A percentile compares a stretch with the other conserved stretches of the same genome.
These are phyloP conservation scores for Dalechampia spathulata DNA, from an alignment of 441 rosid genomes.

Conservation along the genomic window DNA sequence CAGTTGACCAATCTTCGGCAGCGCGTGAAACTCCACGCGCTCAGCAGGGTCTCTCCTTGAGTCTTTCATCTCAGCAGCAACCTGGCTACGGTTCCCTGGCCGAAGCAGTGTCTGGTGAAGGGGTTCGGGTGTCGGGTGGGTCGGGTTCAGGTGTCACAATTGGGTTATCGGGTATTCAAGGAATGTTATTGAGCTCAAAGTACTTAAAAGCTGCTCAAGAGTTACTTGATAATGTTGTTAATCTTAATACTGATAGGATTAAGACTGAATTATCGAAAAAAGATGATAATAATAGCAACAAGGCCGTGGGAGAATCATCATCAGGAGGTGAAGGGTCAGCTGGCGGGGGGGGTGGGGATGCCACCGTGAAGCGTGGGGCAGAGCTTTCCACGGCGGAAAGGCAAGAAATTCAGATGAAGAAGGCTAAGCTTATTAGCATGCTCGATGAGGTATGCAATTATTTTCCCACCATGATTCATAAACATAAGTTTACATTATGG, in stretches of 20 bases:
- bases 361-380: slow-evolving; percentile 38
- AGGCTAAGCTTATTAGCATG: slow-evolving; percentile 85
- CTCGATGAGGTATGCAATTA: slow-evolving; percentile 94
- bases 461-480: too few species aligned
- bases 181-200: slow-evolving; percentile 70
- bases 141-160: slow-evolving; percentile 70
- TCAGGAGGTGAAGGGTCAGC: slow-evolving; percentile 47
- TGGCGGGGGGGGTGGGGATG: slow-evolving; percentile 37
- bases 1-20: slow-evolving; percentile 36
- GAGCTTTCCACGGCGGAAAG: slow-evolving; percentile 81
- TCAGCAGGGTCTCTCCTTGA: slow-evolving; percentile 73
- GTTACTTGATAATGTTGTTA: slow-evolving; percentile 89
- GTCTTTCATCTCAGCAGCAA: slow-evolving; percentile 81
- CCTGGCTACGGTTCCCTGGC: too few species aligned
- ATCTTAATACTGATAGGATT: slow-evolving; percentile 49
- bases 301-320: slow-evolving; percentile 43
- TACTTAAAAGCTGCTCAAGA: slow-evolving; percentile 91
- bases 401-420: slow-evolving; percentile 97
- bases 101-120: slow-evolving; percentile 40
- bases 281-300: slow-evolving; percentile 22
- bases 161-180: slow-evolving; percentile 57
- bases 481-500: too few species aligned
- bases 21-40: slow-evolving; percentile 75
- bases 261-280: slow-evolving; percentile 39
- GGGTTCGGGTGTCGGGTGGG: slow-evolving; percentile 45